Conservation (phyloP, 768 basidiomycete genomes). For the Candolleomyces aberdarensis region DNA sequence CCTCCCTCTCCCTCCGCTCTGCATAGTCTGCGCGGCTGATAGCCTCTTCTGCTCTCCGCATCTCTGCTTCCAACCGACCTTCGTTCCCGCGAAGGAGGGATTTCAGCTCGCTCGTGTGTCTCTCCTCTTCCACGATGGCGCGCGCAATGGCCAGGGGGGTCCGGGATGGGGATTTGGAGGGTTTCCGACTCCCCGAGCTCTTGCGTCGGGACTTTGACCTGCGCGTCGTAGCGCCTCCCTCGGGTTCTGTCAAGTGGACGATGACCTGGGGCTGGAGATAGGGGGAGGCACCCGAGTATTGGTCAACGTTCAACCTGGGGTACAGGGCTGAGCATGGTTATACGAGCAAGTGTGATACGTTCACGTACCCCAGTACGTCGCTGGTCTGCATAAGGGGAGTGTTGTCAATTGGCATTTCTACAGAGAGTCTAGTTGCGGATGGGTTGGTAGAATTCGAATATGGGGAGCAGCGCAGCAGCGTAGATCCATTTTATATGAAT, state of each 20-base stretch:
- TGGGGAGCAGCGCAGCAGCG: no score
- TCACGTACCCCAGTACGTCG: no score
- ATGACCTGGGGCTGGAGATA: not conserved
- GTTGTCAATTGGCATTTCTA: no score
- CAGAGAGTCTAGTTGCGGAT: no score
- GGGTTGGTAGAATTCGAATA: no score
- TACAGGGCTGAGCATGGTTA: no score
- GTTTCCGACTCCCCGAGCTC: slow-evolving; percentile 26
- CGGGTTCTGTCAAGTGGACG: not conserved
- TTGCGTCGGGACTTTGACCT: slow-evolving; percentile 27
- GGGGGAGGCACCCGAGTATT: not conserved
- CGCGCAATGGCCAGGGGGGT: slow-evolving; percentile 39
- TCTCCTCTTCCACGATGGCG: slow-evolving; percentile 50
- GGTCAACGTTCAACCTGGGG: not conserved
- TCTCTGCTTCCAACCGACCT: slow-evolving; percentile 56
- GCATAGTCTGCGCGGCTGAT: slow-evolving; percentile 48
- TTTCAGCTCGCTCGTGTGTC: slow-evolving; percentile 53
- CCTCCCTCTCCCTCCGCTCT: slow-evolving; percentile 45
- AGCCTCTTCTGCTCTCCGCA: slow-evolving; percentile 49
- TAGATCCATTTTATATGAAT: no score
- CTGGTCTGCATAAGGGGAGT: no score
- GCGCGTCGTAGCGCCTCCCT: not conserved
- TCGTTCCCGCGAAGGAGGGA: slow-evolving; percentile 28
- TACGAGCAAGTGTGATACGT: no score
- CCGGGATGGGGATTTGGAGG: slow-evolving; percentile 36